Conservation (phyloP, 169 alveolate species). For the Plasmodium yoelii region DNA sequence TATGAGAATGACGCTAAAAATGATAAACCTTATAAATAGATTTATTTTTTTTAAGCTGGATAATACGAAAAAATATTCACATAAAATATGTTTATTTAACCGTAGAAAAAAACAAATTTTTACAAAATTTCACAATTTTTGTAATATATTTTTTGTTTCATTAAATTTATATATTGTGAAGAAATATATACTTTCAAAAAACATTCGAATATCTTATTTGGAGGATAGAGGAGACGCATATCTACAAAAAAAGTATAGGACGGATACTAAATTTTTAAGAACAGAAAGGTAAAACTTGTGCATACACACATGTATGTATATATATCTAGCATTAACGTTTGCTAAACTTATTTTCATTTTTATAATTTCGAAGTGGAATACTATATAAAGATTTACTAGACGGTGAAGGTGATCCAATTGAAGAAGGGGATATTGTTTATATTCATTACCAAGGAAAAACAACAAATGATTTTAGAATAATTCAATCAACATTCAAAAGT, state of each 20-base stretch:
- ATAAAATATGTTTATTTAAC: neutral
- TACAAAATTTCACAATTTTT: neutral
- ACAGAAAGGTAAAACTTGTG: conserved; percentile 48
- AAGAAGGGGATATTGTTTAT: conserved; percentile 70
- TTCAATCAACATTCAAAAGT: conserved; percentile 63
- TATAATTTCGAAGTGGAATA: conserved; percentile 39
- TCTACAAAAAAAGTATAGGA: conserved; percentile 52
- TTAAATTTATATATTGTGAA: conserved; percentile 36
- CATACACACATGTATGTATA: neutral
- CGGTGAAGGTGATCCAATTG: conserved; percentile 69
- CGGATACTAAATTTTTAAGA: conserved; percentile 41
- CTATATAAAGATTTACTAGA: conserved; percentile 57
- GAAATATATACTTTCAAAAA: conserved; percentile 38
- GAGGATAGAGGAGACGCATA: conserved; percentile 49
- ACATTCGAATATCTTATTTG: conserved; percentile 10
- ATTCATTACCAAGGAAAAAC: conserved; percentile 77
- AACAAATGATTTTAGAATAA: conserved; percentile 73
- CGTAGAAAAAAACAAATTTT: conserved; percentile 4
- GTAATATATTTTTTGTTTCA: conserved; percentile 29
- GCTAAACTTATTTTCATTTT: too few species aligned
- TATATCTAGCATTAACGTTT: neutral
- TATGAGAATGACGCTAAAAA: neutral
- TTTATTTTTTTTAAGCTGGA: neutral
- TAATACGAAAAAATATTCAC: neutral
- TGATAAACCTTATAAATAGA: neutral